Evolutionary conservation across 2,329 filamentous ascomycete species (phyloP).

Genomic region (Calcarisporium arbuscula): DNA sequence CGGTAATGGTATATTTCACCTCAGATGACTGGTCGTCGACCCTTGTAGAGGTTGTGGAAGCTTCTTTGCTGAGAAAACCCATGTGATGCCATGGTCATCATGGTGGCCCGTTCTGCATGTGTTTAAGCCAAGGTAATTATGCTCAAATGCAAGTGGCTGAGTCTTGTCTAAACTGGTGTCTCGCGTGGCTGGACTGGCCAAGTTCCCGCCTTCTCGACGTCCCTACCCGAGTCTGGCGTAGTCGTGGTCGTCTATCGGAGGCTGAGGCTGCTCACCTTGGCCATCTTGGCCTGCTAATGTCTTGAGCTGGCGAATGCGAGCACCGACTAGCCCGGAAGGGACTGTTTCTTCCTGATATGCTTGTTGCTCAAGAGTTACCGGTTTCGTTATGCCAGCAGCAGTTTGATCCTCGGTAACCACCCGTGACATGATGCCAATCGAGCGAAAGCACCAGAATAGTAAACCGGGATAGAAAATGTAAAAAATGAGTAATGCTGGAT

Average conservation of each 20-base stretch:
- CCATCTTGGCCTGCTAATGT: constrained; percentile 13
- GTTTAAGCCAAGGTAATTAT: constrained; percentile 14
- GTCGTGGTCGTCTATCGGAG: constrained; percentile 15
- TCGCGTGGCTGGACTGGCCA: constrained; percentile 19
- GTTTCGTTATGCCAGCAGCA: too few species aligned
- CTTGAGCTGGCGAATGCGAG: constrained; percentile 22
- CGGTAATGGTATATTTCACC: too few species aligned
- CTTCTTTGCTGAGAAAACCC: constrained; percentile 4
- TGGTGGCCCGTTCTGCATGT: constrained; percentile 9
- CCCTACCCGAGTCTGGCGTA: constrained; percentile 21
- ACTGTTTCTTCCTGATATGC: constrained; percentile 12
- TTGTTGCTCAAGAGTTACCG: too few species aligned
- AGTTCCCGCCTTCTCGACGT: constrained; percentile 16
- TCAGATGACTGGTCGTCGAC: too few species aligned
- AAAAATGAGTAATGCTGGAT: too few species aligned
- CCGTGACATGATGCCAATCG: too few species aligned
- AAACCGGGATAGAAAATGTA: too few species aligned
- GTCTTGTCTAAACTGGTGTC: constrained; percentile 15
- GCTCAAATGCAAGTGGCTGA: constrained; percentile 12
- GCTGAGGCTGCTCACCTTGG: constrained; percentile 2
- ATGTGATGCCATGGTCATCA: constrained; percentile 6
- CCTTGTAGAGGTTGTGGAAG: too few species aligned
- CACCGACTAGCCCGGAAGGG: constrained; percentile 20
- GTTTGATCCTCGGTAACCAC: too few species aligned
- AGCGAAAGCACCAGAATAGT: too few species aligned